phyloP scores from a whole-genome alignment of 306 rosid species.

The Malus asiatica region DNA sequence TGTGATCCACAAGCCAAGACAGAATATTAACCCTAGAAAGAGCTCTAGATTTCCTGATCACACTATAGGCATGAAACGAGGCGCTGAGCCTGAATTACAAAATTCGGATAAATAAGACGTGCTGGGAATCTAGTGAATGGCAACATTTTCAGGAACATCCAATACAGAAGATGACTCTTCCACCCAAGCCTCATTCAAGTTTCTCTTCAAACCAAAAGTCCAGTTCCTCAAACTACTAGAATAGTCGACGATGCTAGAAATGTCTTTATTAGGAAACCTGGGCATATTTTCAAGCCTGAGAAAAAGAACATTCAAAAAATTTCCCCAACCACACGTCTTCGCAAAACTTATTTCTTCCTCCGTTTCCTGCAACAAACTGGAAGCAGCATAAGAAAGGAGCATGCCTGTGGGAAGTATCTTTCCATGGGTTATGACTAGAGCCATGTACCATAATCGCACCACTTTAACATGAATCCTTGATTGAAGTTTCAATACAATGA shows the following conservation, averaged over 20 bases:
- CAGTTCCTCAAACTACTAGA: not conserved
- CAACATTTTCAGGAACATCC: not conserved
- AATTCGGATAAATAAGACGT: not conserved
- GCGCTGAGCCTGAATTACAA: not conserved
- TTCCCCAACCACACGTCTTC: not conserved
- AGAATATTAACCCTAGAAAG: not conserved
- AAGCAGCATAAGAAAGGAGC: not conserved
- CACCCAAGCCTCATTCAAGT: not conserved
- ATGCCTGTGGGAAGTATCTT: not conserved
- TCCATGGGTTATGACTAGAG: not conserved
- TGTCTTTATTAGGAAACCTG: not conserved
- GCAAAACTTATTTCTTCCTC: not conserved
- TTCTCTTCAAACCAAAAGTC: not conserved
- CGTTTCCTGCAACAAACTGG: not conserved
- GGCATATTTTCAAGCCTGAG: not conserved
- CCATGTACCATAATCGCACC: not conserved
- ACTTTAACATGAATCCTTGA: not conserved
- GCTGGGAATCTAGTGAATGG: not conserved
- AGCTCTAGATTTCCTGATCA: not conserved
- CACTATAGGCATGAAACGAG: not conserved
- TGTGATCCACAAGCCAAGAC: not conserved
- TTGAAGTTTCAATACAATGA: not conserved
- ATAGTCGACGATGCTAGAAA: not conserved
- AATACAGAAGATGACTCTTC: not conserved
- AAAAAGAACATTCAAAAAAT: not conserved